phyloP scores from a whole-genome alignment of 257 asterid genomes.

The Cordia subcordata region DNA sequence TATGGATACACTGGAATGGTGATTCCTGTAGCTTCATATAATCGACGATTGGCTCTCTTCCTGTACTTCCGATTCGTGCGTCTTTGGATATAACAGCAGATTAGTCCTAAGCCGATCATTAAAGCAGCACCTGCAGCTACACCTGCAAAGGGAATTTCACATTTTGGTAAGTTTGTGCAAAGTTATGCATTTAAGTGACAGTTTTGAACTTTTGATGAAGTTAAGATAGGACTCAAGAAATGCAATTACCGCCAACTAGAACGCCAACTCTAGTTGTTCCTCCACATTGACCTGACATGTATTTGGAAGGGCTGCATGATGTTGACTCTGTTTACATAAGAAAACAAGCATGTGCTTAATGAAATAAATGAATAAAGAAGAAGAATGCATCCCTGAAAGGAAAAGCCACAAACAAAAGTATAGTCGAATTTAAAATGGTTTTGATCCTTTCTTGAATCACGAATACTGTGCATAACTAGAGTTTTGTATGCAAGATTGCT shows the following conservation, averaged over 20 bases:
- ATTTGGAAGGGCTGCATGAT: conserved; percentile 60
- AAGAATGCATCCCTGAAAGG: too few relatives aligned
- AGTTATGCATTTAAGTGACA: neutral
- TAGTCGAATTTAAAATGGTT: too few relatives aligned
- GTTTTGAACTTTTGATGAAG: neutral
- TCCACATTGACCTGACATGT: conserved; percentile 76
- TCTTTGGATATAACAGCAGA: conserved; percentile 47
- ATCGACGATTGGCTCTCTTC: conserved; percentile 33
- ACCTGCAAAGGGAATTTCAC: conserved; percentile 33
- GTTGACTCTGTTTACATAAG: conserved; percentile 34
- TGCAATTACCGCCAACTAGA: conserved; percentile 58
- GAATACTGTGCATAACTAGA: too few relatives aligned
- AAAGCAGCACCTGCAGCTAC: conserved; percentile 56
- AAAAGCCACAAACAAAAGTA: too few relatives aligned
- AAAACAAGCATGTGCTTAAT: neutral
- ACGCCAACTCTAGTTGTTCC: conserved; percentile 74
- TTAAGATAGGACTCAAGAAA: neutral
- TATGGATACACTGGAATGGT: conserved; percentile 52
- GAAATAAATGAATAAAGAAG: too few relatives aligned
- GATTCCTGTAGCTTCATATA: conserved; percentile 61
- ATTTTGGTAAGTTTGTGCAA: neutral
- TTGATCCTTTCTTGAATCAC: too few relatives aligned
- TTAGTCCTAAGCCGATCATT: conserved; percentile 47
- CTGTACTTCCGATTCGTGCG: conserved; percentile 31
- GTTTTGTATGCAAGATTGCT: too few relatives aligned